Conservation (phyloP, 169 alveolate genomes). For the Cryptosporidium ubiquitum region DNA sequence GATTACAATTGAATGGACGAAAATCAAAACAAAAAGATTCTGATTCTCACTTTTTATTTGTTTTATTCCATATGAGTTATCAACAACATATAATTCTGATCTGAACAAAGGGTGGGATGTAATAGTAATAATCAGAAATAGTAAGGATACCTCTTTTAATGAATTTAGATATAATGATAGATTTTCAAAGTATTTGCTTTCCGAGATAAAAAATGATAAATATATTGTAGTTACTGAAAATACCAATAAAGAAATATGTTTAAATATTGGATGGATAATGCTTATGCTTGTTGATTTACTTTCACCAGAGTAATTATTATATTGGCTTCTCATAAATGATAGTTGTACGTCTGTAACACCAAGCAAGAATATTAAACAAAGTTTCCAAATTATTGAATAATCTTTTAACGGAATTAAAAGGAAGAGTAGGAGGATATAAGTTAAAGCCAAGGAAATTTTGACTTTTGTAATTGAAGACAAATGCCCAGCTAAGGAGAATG, state of each 20-base stretch:
- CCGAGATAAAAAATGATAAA: neutral
- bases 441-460: neutral
- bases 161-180: neutral
- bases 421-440: neutral
- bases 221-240: neutral
- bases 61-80: neutral
- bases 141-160: neutral
- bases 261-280: neutral
- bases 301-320: neutral
- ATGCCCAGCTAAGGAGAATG: constrained; percentile 13
- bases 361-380: constrained; percentile 15
- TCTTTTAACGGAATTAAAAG: neutral
- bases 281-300: neutral
- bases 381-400: constrained; percentile 40
- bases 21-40: neutral
- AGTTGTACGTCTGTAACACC: constrained; percentile 13
- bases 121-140: neutral
- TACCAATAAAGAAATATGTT: neutral
- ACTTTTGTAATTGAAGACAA: constrained; percentile 4
- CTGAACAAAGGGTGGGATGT: constrained; percentile 1
- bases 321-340: constrained; percentile 2
- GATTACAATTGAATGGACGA: neutral
- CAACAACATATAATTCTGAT: neutral
- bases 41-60: neutral
- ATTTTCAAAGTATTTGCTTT: neutral